A percentile compares a stretch with the other conserved stretches of the same genome.
These are phyloP conservation scores for Boletus sp. DNA, from an alignment of 1,284 basidiomycete species.

Conservation along the genomic window DNA sequence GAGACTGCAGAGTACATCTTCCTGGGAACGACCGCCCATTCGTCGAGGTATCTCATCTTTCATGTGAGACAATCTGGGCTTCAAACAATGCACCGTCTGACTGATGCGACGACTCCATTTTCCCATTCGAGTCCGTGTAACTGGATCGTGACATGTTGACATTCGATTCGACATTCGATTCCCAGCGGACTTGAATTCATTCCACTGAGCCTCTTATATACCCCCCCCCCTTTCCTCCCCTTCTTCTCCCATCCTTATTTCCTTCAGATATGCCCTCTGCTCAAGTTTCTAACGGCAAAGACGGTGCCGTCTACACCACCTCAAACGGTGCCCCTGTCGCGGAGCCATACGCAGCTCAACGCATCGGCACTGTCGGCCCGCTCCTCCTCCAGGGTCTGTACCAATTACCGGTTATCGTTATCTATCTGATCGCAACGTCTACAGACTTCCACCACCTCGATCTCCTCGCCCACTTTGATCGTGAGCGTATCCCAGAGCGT, in stretches of 20 bases:
- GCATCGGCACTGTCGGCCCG: constrained; percentile 72
- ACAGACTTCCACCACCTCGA: constrained; percentile 81
- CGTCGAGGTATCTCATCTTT: neutral
- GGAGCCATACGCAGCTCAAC: constrained; percentile 76
- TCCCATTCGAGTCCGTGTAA: constrained; percentile 11
- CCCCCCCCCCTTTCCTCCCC: neutral
- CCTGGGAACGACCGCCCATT: neutral
- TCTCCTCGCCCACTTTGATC: constrained; percentile 86
- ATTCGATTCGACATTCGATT: constrained; percentile 5
- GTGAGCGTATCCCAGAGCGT: constrained; percentile 94
- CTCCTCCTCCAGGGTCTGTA: constrained; percentile 77
- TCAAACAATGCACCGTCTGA: constrained; percentile 1
- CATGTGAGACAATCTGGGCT: constrained; percentile 19
- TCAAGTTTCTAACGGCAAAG: constrained; percentile 52
- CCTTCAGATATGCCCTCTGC: constrained; percentile 55
- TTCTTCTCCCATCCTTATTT: constrained; percentile 6
- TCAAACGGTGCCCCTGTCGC: constrained; percentile 74
- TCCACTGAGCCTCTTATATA: constrained; percentile 9
- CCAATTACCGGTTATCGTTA: neutral
- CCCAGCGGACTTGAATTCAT: constrained; percentile 32
- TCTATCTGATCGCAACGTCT: constrained; percentile 8
- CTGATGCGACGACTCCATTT: neutral
- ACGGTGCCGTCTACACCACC: constrained; percentile 74
- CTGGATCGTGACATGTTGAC: constrained; percentile 3
- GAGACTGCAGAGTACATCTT: neutral